Evolutionary conservation across 768 basidiomycete genomes (phyloP), one percentile per base, ranked within the genome.

Genomic region (Scleroderma bovista): DNA sequence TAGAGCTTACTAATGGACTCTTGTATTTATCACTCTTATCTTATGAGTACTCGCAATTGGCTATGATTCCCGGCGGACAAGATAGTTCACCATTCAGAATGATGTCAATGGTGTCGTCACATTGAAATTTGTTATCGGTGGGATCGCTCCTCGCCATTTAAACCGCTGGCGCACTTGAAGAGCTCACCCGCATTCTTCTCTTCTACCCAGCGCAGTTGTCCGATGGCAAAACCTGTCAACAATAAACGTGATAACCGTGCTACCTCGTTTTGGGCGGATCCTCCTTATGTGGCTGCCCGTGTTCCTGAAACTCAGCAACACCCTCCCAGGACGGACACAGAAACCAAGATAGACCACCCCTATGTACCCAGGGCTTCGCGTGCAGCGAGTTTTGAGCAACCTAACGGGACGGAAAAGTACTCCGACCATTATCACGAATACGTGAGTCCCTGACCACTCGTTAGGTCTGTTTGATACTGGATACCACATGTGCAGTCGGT

Each of bases 321-420:
- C 32, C 59, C 10, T 0, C 50, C 17, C 42, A 65, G 64, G 29
- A 36, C 43, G 32, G 63, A 67, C 34, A 65, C 64, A 2, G 65
- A 67, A 48, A 53, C 23, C 43, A 6, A 41, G n/a, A 52, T 65
- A 34, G 59, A 61, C 13, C 60, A 57, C 1, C 65, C 64, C 0
- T 67, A 66, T 45, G 56, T 65, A 10, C 39, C 63, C 26, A 59
- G 64, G n/a, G 65, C 64, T 4, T 57, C 63, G 6, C 22, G 57
- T 32, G 64, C 64, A 6, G 61, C 65, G 1, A 65, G 63, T 24
- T 29, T 46, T 9, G 63, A 66, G 36, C 34, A 51, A 0, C 63
- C 63, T 13, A 36, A 60, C 0, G 64, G 64, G n/a, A 65, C 54
- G 5, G 26, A 10, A 40, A 36, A 42, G 20, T 60, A 65, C 19